Conservation (phyloP, 2,329 filamentous ascomycete species). For the Epichloe brachyelytri region DNA sequence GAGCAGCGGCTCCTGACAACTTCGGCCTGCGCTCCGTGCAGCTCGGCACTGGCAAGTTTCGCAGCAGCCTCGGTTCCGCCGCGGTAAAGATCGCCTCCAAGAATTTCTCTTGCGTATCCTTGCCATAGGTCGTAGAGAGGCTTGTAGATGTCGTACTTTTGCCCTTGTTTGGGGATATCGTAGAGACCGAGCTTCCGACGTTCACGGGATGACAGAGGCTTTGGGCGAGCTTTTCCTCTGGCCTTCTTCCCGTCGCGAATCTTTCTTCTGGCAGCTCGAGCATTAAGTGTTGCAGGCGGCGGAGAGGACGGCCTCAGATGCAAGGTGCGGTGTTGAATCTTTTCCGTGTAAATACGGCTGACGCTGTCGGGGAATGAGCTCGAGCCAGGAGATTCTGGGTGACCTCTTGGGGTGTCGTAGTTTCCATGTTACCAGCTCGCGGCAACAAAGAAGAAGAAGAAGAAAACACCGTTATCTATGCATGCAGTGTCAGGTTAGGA, state of each 20-base stretch:
- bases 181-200: constrained; percentile 63
- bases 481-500: too few species aligned
- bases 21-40: constrained; percentile 73
- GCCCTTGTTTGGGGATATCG: constrained; percentile 53
- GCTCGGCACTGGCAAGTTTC: constrained; percentile 75
- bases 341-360: constrained; percentile 63
- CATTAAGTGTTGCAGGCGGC: constrained; percentile 36
- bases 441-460: not conserved
- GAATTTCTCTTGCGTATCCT: constrained; percentile 70
- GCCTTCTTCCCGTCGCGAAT: constrained; percentile 32
- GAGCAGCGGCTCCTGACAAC: constrained; percentile 73
- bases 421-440: constrained; percentile 18
- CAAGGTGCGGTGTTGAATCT: constrained; percentile 71
- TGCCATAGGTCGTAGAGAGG: constrained; percentile 70
- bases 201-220: constrained; percentile 66
- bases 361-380: constrained; percentile 64
- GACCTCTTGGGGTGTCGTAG: constrained; percentile 22
- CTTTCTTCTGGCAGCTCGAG: constrained; percentile 43
- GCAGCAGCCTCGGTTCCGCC: constrained; percentile 50
- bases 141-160: constrained; percentile 58
- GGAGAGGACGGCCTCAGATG: constrained; percentile 67
- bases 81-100: constrained; percentile 47
- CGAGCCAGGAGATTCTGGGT: constrained; percentile 57
- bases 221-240: constrained; percentile 39
- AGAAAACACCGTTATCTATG: too few species aligned